Evolutionary conservation across 495 filamentous ascomycete genomes (phyloP), one percentile per base, ranked within the genome.

Genomic region (Penicillium steckii): DNA sequence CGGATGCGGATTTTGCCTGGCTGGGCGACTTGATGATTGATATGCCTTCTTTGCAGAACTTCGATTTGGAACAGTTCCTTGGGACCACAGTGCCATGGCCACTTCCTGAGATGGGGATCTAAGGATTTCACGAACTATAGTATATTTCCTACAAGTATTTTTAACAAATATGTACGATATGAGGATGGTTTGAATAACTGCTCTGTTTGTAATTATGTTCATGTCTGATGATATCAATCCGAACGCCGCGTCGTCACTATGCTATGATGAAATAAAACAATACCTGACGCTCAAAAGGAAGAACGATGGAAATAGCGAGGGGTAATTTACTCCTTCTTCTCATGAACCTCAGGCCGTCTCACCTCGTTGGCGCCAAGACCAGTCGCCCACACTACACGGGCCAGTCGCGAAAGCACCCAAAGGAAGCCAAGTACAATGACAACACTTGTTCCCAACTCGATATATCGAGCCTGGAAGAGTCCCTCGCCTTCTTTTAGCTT

Each of bases 391-490:
- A 60, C 65, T 29, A 75, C 80, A 17, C 66, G 62, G 10, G 73
- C 56, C 25, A 95, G 69, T 61, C 81, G 86, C 81, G 82, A 87
- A 27, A 83, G 67, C 37, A 95, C 76, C 85, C 89, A 95, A 40
- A 79, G 64, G 68, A 91, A 90, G 8, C 91, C 92, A 27, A 87
- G 55, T 19, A 82, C 32, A 27, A 97, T 84, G 7, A 77, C 84
- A 2, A 67, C 74, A 18, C 87, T 80, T 4, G 93, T 97, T 5
- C 87, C 89, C 29, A 71, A 50, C 67, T 89, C 86, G 37, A 95
- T 82, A 61, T 76, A 79, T 50, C 64, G 66, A n/a, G 77, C 74
- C 40, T 73, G 68, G 41, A 77, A 75, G 46, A 84, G 50, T 59
- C 87, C 81, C 2, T 56, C 44, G 0, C 46, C 61, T 8, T 64